Conservation (phyloP, 148 eudicot genomes). For the Rheum nobile region DNA sequence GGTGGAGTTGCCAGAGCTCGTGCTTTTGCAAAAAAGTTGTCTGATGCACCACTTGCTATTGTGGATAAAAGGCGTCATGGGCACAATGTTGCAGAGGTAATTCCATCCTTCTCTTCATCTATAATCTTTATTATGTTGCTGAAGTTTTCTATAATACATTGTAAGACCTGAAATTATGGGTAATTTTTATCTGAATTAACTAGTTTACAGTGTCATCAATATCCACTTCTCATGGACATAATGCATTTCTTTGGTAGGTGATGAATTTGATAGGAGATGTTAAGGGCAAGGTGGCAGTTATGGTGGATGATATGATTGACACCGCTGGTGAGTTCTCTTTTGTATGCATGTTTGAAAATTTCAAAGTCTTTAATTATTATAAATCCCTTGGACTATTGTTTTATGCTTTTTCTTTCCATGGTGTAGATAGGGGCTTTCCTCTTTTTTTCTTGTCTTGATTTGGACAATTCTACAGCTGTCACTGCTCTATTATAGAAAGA, state of each 20-base stretch:
- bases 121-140: neutral
- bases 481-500: neutral
- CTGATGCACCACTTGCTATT: conserved; percentile 96
- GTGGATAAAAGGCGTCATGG: conserved; percentile 97
- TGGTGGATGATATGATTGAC: conserved; percentile 98
- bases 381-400: neutral
- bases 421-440: neutral
- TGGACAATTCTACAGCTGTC: neutral
- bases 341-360: neutral
- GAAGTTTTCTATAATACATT: neutral
- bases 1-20: conserved; percentile 98
- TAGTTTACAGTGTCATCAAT: neutral
- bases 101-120: neutral
- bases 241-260: conserved; percentile 33
- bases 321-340: conserved; percentile 60
- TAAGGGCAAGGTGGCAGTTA: conserved; percentile 88
- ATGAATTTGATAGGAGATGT: conserved; percentile 98
- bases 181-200: neutral
- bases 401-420: neutral
- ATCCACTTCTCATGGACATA: neutral
- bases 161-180: neutral
- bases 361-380: neutral
- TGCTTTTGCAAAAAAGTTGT: conserved; percentile 89
- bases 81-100: conserved; percentile 90
- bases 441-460: neutral